A percentile compares a stretch with the other conserved stretches of the same genome.
Evolutionary conservation across 768 basidiomycete species (phyloP).

Genomic region (Lactarius trivialis): DNA sequence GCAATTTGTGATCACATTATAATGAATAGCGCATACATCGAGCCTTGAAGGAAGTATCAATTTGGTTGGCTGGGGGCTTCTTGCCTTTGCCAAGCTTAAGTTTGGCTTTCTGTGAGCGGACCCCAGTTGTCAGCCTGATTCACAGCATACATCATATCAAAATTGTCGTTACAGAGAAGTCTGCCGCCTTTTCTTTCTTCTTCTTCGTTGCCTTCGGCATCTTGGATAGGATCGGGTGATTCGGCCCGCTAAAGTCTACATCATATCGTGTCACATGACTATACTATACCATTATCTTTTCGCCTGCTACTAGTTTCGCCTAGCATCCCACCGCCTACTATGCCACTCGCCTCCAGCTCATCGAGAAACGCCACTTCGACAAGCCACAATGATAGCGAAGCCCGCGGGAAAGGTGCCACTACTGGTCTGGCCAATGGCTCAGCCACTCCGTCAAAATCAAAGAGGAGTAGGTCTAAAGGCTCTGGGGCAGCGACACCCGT

Average conservation of each 20-base stretch:
- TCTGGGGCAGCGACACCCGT: constrained; percentile 9
- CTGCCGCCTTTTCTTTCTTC: constrained; percentile 79
- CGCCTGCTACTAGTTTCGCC: too few species aligned
- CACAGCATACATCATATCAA: neutral
- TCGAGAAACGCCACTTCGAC: neutral
- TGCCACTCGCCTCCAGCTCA: constrained; percentile 2
- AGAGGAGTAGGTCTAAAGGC: constrained; percentile 1
- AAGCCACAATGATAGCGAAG: neutral
- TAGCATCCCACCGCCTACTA: too few species aligned
- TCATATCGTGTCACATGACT: neutral
- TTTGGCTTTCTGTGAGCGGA: constrained; percentile 72
- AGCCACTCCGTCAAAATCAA: neutral
- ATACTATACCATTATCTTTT: neutral
- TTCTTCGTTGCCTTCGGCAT: constrained; percentile 90
- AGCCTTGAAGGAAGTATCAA: constrained; percentile 95
- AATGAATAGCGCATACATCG: constrained; percentile 48
- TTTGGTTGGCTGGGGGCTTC: constrained; percentile 68
- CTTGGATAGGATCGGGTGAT: neutral
- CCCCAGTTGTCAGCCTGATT: neutral
- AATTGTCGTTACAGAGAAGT: constrained; percentile 61
- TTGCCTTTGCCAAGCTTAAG: constrained; percentile 96
- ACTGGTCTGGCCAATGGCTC: constrained; percentile 4
- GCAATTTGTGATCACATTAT: neutral
- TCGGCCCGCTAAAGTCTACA: constrained; percentile 5
- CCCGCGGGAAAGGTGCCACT: neutral